phyloP scores from a whole-genome alignment of 768 basidiomycete genomes.

The Russula olivacea region DNA sequence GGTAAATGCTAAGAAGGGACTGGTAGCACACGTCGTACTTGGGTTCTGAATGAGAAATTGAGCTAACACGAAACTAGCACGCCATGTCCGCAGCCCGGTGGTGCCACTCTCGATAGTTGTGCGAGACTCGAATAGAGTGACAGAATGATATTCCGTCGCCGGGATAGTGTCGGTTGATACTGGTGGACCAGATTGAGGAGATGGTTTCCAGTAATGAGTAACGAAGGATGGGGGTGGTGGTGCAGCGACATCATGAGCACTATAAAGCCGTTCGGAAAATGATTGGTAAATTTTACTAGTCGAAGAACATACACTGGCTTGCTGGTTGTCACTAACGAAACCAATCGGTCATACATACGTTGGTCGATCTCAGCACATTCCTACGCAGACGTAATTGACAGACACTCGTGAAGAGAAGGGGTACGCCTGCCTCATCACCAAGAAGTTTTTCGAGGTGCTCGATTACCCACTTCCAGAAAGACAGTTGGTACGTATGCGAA shows the following conservation, averaged over 20 bases:
- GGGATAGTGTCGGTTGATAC: background rate
- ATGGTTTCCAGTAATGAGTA: slow-evolving; percentile 56
- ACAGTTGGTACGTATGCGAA: slow-evolving; percentile 51
- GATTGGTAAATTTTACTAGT: slow-evolving; percentile 25
- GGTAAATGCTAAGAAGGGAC: background rate
- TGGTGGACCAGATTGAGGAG: background rate
- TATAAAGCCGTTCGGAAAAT: slow-evolving; percentile 22
- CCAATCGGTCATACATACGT: slow-evolving; percentile 57
- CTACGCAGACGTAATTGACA: slow-evolving; percentile 20
- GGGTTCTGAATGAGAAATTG: slow-evolving; percentile 53
- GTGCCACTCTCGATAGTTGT: slow-evolving; percentile 71
- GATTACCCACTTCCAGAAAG: slow-evolving; percentile 74
- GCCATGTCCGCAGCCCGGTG: slow-evolving; percentile 77
- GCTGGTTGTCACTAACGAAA: slow-evolving; percentile 38
- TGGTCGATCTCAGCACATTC: slow-evolving; percentile 60
- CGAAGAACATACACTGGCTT: slow-evolving; percentile 31
- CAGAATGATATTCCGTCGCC: slow-evolving; percentile 33
- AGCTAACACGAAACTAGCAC: slow-evolving; percentile 60
- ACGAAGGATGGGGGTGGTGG: slow-evolving; percentile 52
- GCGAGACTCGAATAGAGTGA: slow-evolving; percentile 68
- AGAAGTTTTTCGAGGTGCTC: slow-evolving; percentile 44
- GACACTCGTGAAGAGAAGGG: slow-evolving; percentile 5
- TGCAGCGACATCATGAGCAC: slow-evolving; percentile 21
- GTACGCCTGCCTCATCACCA: slow-evolving; percentile 42
- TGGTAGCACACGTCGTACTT: slow-evolving; percentile 35